Percentiles rank a stretch among this genome's conserved stretches.
phyloP scores from a whole-genome alignment of 192 early-diverging fungal species.

The Coemansia sp. region DNA sequence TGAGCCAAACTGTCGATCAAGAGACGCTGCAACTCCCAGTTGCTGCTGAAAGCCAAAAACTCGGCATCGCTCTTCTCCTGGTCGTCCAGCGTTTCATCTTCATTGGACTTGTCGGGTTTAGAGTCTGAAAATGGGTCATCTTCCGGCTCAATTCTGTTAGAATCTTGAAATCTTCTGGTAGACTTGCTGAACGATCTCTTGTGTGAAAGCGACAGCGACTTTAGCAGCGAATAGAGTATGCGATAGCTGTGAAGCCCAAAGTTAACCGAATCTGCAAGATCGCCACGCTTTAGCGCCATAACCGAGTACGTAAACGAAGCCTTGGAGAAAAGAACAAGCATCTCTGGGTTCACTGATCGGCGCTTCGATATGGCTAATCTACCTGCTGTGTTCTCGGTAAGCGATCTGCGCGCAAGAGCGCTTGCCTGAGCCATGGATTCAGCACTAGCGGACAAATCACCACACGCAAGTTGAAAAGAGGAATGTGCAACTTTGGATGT shows the following conservation, averaged over 20 bases:
- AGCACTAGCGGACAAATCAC: slow-evolving; percentile 15
- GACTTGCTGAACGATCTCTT: neutral
- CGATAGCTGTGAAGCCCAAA: slow-evolving; percentile 49
- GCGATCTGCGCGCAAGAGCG: slow-evolving; percentile 15
- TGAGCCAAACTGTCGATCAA: slow-evolving; percentile 34
- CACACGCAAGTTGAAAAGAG: slow-evolving; percentile 25
- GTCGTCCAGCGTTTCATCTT: neutral
- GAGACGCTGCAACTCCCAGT: slow-evolving; percentile 50
- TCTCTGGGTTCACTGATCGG: slow-evolving; percentile 15
- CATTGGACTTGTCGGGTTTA: neutral
- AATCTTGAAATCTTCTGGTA: neutral
- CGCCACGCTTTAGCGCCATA: slow-evolving; percentile 39
- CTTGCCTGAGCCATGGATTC: slow-evolving; percentile 17
- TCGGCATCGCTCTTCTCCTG: slow-evolving; percentile 20
- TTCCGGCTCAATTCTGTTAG: neutral
- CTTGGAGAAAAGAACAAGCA: slow-evolving; percentile 26
- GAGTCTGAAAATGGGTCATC: slow-evolving; percentile 39
- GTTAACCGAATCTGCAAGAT: slow-evolving; percentile 43
- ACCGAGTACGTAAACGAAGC: slow-evolving; percentile 32
- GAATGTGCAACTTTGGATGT: slow-evolving; percentile 27
- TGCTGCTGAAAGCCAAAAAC: slow-evolving; percentile 31
- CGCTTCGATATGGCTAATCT: slow-evolving; percentile 15
- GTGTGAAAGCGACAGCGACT: slow-evolving; percentile 21
- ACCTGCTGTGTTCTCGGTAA: neutral
- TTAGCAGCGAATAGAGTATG: slow-evolving; percentile 32